Conservation (phyloP, 257 asterid species). For the Agastache rugosa region DNA sequence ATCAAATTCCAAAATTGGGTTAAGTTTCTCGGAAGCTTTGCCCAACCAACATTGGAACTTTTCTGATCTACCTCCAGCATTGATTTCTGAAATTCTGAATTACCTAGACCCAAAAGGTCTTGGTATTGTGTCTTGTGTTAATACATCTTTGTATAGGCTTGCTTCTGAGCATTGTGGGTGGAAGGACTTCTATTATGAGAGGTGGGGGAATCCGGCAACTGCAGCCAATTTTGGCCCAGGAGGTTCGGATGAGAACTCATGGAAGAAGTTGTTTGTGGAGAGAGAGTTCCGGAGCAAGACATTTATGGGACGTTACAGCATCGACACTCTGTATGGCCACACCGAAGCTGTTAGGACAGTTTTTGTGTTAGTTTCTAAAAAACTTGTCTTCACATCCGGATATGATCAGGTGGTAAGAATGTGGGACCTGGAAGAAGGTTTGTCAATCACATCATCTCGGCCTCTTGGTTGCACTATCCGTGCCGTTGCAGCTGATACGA, state of each 20-base stretch:
- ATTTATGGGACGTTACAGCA: slow-evolving; percentile 80
- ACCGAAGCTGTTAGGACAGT: slow-evolving; percentile 86
- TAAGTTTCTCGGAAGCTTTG: slow-evolving; percentile 42
- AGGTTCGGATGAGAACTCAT: slow-evolving; percentile 63
- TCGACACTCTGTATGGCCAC: slow-evolving; percentile 85
- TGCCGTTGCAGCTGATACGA: slow-evolving; percentile 86
- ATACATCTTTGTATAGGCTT: slow-evolving; percentile 62
- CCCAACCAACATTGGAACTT: slow-evolving; percentile 45
- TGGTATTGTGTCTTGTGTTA: slow-evolving; percentile 87
- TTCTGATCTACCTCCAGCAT: slow-evolving; percentile 81
- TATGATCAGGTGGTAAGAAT: slow-evolving; percentile 90
- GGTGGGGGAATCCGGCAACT: slow-evolving; percentile 82
- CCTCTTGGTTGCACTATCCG: slow-evolving; percentile 95
- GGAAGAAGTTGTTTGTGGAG: slow-evolving; percentile 92
- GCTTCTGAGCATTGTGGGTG: slow-evolving; percentile 85
- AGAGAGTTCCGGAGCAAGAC: slow-evolving; percentile 90
- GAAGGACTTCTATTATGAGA: slow-evolving; percentile 90
- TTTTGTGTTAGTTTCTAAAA: slow-evolving; percentile 76
- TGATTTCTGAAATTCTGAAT: slow-evolving; percentile 79
- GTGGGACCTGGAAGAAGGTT: slow-evolving; percentile 98
- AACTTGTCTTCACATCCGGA: slow-evolving; percentile 85
- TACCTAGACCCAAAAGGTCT: slow-evolving; percentile 90
- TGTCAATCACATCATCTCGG: slow-evolving; percentile 75
- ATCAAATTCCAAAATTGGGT: slow-evolving; percentile 44
- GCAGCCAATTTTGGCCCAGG: slow-evolving; percentile 50